Evolutionary conservation across 2,329 filamentous ascomycete species (phyloP).

Genomic region (Parascedosporium putredinis): DNA sequence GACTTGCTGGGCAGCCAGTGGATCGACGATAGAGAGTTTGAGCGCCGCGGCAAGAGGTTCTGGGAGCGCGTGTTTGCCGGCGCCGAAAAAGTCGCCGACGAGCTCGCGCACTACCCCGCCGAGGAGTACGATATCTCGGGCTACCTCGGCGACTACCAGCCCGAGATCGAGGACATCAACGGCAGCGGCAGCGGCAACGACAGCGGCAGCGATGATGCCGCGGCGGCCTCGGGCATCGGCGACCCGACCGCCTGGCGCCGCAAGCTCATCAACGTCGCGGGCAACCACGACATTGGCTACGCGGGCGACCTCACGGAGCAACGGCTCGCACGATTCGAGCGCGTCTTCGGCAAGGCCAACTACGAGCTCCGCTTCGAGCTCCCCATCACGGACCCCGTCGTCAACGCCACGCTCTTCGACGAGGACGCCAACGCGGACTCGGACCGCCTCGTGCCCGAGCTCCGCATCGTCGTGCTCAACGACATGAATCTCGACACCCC

Average conservation of each 20-base stretch:
- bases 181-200: background rate
- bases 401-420: constrained; percentile 31
- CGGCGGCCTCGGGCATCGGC: background rate
- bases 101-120: constrained; percentile 37
- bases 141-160: constrained; percentile 29
- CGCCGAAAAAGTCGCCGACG: constrained; percentile 50
- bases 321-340: constrained; percentile 71
- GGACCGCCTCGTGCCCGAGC: constrained; percentile 47
- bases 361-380: constrained; percentile 74
- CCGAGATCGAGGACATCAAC: constrained; percentile 1
- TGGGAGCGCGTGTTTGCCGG: constrained; percentile 74
- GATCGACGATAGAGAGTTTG: constrained; percentile 80
- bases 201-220: no score
- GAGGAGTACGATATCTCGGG: constrained; percentile 40
- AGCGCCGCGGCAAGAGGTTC: constrained; percentile 58
- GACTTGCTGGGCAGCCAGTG: constrained; percentile 93
- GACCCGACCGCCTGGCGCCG: constrained; percentile 53
- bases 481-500: constrained; percentile 90
- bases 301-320: constrained; percentile 77
- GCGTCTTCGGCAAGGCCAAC: constrained; percentile 75
- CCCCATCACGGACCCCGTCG: constrained; percentile 29
- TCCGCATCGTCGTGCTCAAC: constrained; percentile 81
- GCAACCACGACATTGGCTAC: constrained; percentile 96
- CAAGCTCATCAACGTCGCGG: constrained; percentile 78
- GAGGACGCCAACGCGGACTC: constrained; percentile 33